Conservation (phyloP, 257 asterid genomes). For the Fraxinus anomala region DNA sequence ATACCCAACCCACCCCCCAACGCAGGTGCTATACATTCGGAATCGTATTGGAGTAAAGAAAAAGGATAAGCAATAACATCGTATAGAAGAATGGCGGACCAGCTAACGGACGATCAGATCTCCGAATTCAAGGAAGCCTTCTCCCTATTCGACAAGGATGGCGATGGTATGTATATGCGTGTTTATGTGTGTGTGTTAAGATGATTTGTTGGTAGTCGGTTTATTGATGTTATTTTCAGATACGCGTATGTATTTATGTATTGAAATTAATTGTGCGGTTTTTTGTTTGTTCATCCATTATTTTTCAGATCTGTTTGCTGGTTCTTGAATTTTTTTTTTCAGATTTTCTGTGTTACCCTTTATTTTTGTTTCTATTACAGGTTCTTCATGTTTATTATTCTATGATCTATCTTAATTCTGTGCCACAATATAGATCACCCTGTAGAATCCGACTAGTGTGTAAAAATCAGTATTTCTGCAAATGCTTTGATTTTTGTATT, state of each 20-base stretch:
- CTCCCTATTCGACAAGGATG: slow-evolving; percentile 52
- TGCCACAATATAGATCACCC: background rate
- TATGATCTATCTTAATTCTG: background rate
- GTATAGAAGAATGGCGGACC: slow-evolving; percentile 43
- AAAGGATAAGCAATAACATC: background rate
- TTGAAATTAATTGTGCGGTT: background rate
- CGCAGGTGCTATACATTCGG: background rate
- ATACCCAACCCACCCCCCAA: slow-evolving; percentile 15
- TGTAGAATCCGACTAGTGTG: background rate
- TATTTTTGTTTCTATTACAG: background rate
- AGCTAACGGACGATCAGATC: slow-evolving; percentile 54
- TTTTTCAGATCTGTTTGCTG: background rate
- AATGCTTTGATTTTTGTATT: background rate
- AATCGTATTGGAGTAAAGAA: slow-evolving; percentile 13
- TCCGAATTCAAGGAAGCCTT: slow-evolving; percentile 56
- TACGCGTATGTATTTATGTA: too few species aligned
- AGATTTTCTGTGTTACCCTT: background rate
- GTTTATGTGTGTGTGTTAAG: background rate
- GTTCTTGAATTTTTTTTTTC: background rate
- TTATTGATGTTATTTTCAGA: background rate
- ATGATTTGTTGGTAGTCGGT: background rate
- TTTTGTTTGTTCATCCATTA: background rate
- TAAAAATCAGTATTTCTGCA: background rate
- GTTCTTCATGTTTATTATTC: background rate
- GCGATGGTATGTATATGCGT: slow-evolving; percentile 3